Evolutionary conservation across 2,329 filamentous ascomycete species (phyloP), one percentile per base, ranked within the genome.

Genomic region (Metarhizium anisopliae): DNA sequence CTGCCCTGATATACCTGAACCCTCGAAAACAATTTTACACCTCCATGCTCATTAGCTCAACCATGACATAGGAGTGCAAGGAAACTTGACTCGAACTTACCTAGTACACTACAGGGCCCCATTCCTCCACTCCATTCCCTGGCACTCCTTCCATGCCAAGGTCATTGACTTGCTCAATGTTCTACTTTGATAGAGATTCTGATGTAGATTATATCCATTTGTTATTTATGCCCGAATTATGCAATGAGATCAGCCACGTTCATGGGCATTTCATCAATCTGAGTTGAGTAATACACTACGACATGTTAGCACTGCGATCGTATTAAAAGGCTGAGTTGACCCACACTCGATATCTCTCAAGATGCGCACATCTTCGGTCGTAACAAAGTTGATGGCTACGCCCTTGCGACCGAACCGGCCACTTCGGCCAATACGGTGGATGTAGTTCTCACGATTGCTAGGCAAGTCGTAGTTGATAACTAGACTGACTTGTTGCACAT

Each of bases 401-500:
- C 94, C 94, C 79, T 99, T 99, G 67, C 94, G 85, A 66, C 94
- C 94, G 67, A 99, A 99, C 63, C 94, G 85, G 64, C 94, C 94
- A 70, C 90, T 94, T 70, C 94, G 86, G 70, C 94, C 94, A 66
- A 99, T 99, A 65, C 94, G 87, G 78, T 99, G 94, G 73, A 99
- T 97, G 74, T 99, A 99, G 78, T 99, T 99, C 76, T 99, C 94
- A 81, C 94, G 91, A 75, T 99, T 97, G 74, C 89, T 94, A 3
- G 94, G 94, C 58, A 99, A 79, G 71, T 99, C 94, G 73, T 99
- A 99, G 79, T 99, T 99, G 80, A 99, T 99, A 59, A 99, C 94
- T 67, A 99, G 78, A 59, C 89, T 95, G 65, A 99, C 94, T 73
- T 99, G 94, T 75, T 99, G 94, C 52, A 99, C 94, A 69, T 99